Evolutionary conservation across 345 rosid species (phyloP).

Genomic region (Xanthoceras sorbifolium): DNA sequence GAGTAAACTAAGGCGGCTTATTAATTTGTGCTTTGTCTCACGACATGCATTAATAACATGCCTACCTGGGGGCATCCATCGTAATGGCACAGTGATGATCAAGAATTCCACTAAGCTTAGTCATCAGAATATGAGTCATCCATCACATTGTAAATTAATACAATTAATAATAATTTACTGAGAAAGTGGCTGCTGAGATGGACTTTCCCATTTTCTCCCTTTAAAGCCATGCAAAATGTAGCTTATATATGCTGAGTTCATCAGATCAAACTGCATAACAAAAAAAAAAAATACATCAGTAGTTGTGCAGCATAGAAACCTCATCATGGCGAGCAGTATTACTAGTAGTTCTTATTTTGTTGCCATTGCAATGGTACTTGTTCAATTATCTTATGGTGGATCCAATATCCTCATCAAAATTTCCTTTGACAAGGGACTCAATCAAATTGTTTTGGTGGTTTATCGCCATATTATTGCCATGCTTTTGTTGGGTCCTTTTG

Average conservation of each 20-base stretch:
- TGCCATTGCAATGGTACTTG: conserved; percentile 35
- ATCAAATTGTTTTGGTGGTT: conserved; percentile 42
- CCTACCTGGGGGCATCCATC: too few relatives aligned
- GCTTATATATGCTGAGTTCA: too few relatives aligned
- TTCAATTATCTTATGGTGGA: conserved; percentile 44
- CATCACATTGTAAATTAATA: not conserved
- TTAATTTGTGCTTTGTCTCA: too few relatives aligned
- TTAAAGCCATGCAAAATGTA: not conserved
- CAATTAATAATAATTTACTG: not conserved
- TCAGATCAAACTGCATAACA: too few relatives aligned
- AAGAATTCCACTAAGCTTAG: not conserved
- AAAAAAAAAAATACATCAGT: not conserved
- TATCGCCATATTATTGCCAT: conserved; percentile 43
- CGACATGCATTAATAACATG: too few relatives aligned
- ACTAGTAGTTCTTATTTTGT: conserved; percentile 5
- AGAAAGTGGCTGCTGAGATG: conserved; percentile 8
- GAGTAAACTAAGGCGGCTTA: not conserved
- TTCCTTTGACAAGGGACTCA: conserved; percentile 36
- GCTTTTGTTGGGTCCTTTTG: conserved; percentile 41
- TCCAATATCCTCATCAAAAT: conserved; percentile 49
- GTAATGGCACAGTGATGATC: not conserved
- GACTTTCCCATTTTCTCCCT: not conserved
- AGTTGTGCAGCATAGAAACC: too few relatives aligned
- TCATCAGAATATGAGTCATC: conserved; percentile 3
- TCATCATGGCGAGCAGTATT: conserved; percentile 25